phyloP scores from a whole-genome alignment of 1,284 basidiomycete genomes.

The Pseudozyma pruni region DNA sequence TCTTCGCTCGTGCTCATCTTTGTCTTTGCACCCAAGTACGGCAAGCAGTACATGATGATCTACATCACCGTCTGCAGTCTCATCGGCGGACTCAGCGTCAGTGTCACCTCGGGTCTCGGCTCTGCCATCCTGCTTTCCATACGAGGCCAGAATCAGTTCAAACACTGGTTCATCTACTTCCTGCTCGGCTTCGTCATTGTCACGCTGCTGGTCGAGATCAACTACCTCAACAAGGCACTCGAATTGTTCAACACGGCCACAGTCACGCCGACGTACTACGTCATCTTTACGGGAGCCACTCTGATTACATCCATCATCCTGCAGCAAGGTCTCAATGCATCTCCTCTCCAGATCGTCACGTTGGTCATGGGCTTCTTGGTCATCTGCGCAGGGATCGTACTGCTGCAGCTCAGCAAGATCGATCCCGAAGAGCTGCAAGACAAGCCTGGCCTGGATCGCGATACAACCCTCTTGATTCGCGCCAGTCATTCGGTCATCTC shows the following conservation, averaged over 20 bases:
- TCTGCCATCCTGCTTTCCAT: slow-evolving; percentile 87
- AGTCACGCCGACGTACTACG: slow-evolving; percentile 86
- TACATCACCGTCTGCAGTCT: slow-evolving; percentile 82
- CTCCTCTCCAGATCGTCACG: slow-evolving; percentile 74
- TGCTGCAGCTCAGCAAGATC: slow-evolving; percentile 92
- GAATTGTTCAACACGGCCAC: slow-evolving; percentile 91
- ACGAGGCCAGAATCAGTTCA: slow-evolving; percentile 85
- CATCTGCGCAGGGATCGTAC: slow-evolving; percentile 85
- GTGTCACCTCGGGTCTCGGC: slow-evolving; percentile 93
- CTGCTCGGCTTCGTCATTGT: slow-evolving; percentile 83
- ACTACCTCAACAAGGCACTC: slow-evolving; percentile 94
- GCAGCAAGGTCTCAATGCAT: slow-evolving; percentile 87
- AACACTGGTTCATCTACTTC: slow-evolving; percentile 71
- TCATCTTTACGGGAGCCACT: slow-evolving; percentile 84
- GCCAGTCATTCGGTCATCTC: slow-evolving; percentile 56
- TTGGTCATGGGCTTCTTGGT: slow-evolving; percentile 88
- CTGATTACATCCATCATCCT: slow-evolving; percentile 73
- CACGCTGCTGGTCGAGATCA: slow-evolving; percentile 88
- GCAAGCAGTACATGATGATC: slow-evolving; percentile 93
- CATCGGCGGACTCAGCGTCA: slow-evolving; percentile 95
- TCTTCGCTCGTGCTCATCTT: slow-evolving; percentile 69
- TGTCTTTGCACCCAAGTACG: slow-evolving; percentile 85
- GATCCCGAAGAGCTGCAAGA: slow-evolving; percentile 63
- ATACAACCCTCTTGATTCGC: slow-evolving; percentile 61
- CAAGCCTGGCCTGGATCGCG: slow-evolving; percentile 60